A percentile compares a stretch with the other conserved stretches of the same genome.
phyloP scores from a whole-genome alignment of 441 rosid genomes.

The Dalechampia spathulata region DNA sequence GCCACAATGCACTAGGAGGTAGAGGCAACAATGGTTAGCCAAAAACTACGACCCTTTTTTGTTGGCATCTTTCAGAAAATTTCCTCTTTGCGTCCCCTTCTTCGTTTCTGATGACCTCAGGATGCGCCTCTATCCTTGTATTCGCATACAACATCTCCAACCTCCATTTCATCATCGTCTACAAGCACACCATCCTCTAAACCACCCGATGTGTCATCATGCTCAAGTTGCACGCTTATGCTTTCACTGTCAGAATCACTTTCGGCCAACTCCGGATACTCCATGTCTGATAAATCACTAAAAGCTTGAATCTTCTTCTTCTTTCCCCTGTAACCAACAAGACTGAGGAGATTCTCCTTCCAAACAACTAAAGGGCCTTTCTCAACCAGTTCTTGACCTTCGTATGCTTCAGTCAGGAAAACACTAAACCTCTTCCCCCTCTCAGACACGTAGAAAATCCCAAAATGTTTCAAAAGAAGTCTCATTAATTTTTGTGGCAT shows the following conservation, averaged over 20 bases:
- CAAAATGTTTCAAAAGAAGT: slow-evolving; percentile 75
- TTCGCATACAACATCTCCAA: slow-evolving; percentile 32
- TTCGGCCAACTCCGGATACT: slow-evolving; percentile 26
- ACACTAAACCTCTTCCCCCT: slow-evolving; percentile 89
- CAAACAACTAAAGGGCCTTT: slow-evolving; percentile 57
- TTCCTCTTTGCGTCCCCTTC: too few relatives aligned
- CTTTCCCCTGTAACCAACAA: slow-evolving; percentile 69
- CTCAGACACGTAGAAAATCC: slow-evolving; percentile 82
- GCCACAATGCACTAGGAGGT: too few relatives aligned
- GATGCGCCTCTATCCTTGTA: slow-evolving; percentile 21
- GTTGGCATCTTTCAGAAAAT: too few relatives aligned
- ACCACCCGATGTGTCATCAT: slow-evolving; percentile 23
- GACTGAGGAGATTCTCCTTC: slow-evolving; percentile 63
- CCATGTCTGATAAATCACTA: slow-evolving; percentile 48
- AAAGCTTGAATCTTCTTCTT: slow-evolving; percentile 49
- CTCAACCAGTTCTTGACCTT: slow-evolving; percentile 58
- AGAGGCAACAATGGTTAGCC: too few relatives aligned
- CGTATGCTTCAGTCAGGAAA: slow-evolving; percentile 71
- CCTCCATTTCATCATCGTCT: slow-evolving; percentile 40
- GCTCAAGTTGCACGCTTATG: slow-evolving; percentile 24
- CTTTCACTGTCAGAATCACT: slow-evolving; percentile 29
- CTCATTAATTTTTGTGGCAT: slow-evolving; percentile 96
- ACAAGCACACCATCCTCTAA: slow-evolving; percentile 24
- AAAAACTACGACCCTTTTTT: too few relatives aligned
- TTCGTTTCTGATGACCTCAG: slow-evolving; percentile 17